Percentiles rank a stretch among this genome's conserved stretches.
phyloP scores from a whole-genome alignment of 73 alveolate genomes.

The Tetrahymena malaccensis region DNA sequence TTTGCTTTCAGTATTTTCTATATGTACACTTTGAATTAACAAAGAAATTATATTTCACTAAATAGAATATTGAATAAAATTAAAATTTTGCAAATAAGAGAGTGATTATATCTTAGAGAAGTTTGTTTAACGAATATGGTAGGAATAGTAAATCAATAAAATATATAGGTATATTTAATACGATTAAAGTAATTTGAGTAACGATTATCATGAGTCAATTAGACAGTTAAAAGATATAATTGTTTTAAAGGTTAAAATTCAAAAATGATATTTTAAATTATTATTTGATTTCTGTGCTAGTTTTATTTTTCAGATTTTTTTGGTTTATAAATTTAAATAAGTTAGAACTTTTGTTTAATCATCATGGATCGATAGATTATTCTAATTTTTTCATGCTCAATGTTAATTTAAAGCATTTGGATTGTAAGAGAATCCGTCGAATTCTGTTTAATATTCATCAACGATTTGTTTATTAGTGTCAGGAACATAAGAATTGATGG shows the following conservation, averaged over 20 bases:
- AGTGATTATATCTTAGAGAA: neutral
- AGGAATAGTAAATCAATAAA: neutral
- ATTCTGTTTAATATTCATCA: neutral
- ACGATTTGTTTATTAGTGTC: neutral
- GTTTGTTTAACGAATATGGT: neutral
- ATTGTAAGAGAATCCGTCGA: neutral
- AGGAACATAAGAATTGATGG: slow-evolving; percentile 31
- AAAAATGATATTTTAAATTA: neutral
- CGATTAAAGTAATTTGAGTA: neutral
- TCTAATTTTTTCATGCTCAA: neutral
- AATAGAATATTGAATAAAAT: too few relatives aligned
- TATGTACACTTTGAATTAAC: too few relatives aligned
- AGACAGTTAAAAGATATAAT: neutral
- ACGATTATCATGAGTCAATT: neutral
- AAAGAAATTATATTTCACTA: too few relatives aligned
- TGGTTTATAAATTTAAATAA: neutral
- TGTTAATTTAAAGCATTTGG: neutral
- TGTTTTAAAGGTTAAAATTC: neutral
- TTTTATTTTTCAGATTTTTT: too few relatives aligned
- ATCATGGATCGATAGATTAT: too few relatives aligned
- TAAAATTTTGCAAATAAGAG: neutral
- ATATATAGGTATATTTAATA: neutral
- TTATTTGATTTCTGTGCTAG: neutral
- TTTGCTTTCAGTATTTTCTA: too few relatives aligned
- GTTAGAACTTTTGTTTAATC: neutral